Base-by-base conservation (phyloP, 1,284 basidiomycete genomes). In the Ustilago loliicola region DNA sequence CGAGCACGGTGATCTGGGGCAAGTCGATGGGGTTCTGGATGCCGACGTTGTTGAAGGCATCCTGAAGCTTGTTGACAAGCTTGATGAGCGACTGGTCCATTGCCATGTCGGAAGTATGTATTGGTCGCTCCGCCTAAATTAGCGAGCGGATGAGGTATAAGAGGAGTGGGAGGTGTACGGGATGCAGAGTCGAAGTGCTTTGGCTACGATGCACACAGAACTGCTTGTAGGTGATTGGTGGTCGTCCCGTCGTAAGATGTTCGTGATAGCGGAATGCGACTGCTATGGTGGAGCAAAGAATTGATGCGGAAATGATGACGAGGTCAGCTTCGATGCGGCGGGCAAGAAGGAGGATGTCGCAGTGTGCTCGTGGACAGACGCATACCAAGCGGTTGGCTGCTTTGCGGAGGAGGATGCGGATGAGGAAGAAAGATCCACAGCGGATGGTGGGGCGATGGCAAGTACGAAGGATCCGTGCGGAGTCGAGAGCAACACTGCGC, bases 61-160 rank as follows among this genome's bases (percentile, higher is more conserved):
- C 87, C 88, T 98, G 96, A 54, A 99, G 92, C 88, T 92, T 93
- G 89, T 98, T 98, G 60, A 98, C 96, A 34, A 98, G 91, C 83
- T 93, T 92, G 84, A 98, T 99, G 80, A 98, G 91, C 87, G 98
- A 95, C 32, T 80, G 80, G 70, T 86, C 84, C 84, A 86, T 86
- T 27, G 80, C 66, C 71, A 79, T 77, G 45, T 25, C 66, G 65
- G 19, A 47, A 21, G 34, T 21, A 29, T 54, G 23, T 48, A n/a
- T 25, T 21, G 1, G 21, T 45, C 1, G 40, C 60, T 61, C 23
- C 52, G 50, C 61, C 36, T 34, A 29, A 19, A 36, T 57, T 53
- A 66, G 51, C 38, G 59, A 57, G 36, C 6, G 59, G 11, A 25
- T 8, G 15, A 50, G 48, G 25, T 1, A 7, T 25, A 9, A 27